Evolutionary conservation across 2,329 filamentous ascomycete species (phyloP).

Genomic region (Biscogniauxia mediterranea): DNA sequence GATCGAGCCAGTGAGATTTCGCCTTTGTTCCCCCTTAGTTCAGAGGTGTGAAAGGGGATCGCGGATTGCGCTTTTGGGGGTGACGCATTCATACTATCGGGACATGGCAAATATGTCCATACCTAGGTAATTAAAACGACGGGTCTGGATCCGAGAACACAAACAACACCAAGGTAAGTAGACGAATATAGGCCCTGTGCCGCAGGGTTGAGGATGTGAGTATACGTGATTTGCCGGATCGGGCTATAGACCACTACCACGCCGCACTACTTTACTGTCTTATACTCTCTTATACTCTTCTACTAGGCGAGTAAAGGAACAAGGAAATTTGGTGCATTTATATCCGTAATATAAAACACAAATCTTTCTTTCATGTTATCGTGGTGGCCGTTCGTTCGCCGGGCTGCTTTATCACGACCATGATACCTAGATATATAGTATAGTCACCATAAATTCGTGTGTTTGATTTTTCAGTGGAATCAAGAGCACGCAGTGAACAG

Average conservation of each 20-base stretch:
- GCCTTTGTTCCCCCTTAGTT: too few species aligned
- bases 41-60: not conserved
- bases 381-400: too few species aligned
- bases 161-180: not conserved
- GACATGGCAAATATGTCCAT: not conserved
- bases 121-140: not conserved
- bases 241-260: not conserved
- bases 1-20: slow-evolving; percentile 12
- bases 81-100: not conserved
- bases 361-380: too few species aligned
- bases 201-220: not conserved
- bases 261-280: not conserved
- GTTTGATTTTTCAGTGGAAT: too few species aligned
- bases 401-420: too few species aligned
- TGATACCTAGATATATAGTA: too few species aligned
- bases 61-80: not conserved
- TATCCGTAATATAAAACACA: too few species aligned
- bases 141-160: not conserved
- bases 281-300: too few species aligned
- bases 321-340: too few species aligned
- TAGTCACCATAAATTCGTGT: too few species aligned
- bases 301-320: too few species aligned
- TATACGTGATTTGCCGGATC: not conserved
- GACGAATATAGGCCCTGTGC: not conserved
- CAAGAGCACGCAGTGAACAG: too few species aligned